phyloP scores from a whole-genome alignment of 2,329 filamentous ascomycete genomes.

The Penicillium sp. region DNA sequence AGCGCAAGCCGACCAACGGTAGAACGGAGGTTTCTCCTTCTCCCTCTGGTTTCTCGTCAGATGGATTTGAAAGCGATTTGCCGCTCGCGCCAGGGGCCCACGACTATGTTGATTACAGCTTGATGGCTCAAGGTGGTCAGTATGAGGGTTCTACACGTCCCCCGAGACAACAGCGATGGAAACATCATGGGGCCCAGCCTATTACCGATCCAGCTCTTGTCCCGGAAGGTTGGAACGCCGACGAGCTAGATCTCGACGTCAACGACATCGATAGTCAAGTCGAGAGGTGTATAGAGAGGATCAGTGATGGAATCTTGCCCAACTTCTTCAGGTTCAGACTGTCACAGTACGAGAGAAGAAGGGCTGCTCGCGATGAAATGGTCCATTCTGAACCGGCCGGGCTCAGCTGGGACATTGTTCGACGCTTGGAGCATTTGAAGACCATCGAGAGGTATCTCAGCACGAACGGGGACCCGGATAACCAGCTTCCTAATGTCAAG shows the following conservation, averaged over 20 bases:
- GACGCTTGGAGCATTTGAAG: background rate
- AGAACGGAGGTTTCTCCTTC: background rate
- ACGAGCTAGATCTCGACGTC: background rate
- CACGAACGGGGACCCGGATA: background rate
- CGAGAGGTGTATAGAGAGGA: background rate
- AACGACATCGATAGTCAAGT: conserved; percentile 2
- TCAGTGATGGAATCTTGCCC: conserved; percentile 1
- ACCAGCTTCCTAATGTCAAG: conserved; percentile 2
- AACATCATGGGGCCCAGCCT: background rate
- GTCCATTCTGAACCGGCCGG: background rate
- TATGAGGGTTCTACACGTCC: background rate
- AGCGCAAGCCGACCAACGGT: background rate
- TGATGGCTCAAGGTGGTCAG: background rate
- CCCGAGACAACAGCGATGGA: background rate
- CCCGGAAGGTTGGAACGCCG: background rate
- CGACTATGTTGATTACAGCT: background rate
- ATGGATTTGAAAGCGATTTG: background rate
- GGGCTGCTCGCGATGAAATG: background rate
- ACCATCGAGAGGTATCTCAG: background rate
- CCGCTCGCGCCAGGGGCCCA: background rate
- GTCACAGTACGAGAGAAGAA: background rate
- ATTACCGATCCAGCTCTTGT: background rate
- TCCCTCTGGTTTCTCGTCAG: background rate
- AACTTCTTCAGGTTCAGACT: background rate
- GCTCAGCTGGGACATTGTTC: background rate